These are phyloP conservation scores for Melampsora larici-populina DNA, from an alignment of 1,284 basidiomycete species.

Conservation along the genomic window DNA sequence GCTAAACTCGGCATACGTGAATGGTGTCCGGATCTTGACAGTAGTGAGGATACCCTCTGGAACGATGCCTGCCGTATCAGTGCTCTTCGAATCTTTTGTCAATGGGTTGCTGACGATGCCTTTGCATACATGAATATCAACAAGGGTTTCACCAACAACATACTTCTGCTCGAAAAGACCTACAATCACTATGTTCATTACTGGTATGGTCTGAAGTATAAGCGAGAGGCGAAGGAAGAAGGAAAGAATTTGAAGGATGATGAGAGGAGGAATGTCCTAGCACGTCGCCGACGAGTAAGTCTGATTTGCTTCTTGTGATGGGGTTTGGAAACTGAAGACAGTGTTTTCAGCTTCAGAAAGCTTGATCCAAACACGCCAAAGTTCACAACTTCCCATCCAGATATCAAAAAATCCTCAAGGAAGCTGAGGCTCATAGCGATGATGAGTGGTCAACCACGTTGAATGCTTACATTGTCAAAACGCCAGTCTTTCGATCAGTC, in stretches of 20 bases:
- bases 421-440: conserved; percentile 27
- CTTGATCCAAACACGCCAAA: neutral
- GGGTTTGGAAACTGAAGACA: neutral
- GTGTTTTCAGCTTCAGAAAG: neutral
- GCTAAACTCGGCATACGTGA: too few species aligned
- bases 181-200: conserved; percentile 28
- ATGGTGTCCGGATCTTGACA: conserved; percentile 11
- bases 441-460: neutral
- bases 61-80: conserved; percentile 17
- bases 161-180: neutral
- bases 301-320: neutral
- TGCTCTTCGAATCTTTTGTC: neutral
- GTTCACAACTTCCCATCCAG: conserved; percentile 10
- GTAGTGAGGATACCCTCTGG: neutral
- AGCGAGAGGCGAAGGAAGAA: conserved; percentile 3
- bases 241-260: conserved; percentile 11
- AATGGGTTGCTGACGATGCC: neutral
- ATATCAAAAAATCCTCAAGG: conserved; percentile 8
- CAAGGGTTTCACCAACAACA: neutral
- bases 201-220: neutral
- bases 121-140: conserved; percentile 26
- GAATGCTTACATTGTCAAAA: conserved; percentile 5
- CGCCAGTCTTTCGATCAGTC: neutral
- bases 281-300: conserved; percentile 1
- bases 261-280: neutral